Conservation (phyloP, 768 basidiomycete genomes). For the Strobilomyces dryophilus region DNA sequence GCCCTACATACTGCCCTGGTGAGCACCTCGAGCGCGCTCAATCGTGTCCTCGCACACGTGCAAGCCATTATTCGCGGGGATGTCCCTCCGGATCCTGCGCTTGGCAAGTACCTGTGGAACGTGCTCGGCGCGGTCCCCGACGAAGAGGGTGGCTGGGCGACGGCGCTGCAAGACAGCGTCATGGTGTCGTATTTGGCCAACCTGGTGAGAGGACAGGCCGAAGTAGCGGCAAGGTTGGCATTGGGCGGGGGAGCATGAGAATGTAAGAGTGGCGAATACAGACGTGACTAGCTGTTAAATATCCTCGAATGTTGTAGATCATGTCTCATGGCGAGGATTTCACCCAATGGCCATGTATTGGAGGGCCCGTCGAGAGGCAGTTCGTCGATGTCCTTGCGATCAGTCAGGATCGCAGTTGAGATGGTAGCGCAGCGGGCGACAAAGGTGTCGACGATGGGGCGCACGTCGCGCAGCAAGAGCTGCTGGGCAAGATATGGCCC, state of each 20-base stretch:
- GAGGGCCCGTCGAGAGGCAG: conserved; percentile 56
- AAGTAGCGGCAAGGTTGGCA: conserved; percentile 84
- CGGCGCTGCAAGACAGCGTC: conserved; percentile 82
- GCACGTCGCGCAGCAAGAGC: conserved; percentile 68
- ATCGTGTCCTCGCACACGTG: conserved; percentile 83
- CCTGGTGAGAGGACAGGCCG: conserved; percentile 89
- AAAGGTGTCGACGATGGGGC: conserved; percentile 60
- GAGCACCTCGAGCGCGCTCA: conserved; percentile 71
- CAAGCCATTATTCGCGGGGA: conserved; percentile 76
- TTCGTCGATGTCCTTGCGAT: conserved; percentile 10
- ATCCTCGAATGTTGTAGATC: conserved; percentile 94
- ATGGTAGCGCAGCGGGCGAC: conserved; percentile 41
- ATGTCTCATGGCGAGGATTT: conserved; percentile 85
- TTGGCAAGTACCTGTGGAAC: conserved; percentile 90
- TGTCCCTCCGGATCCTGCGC: conserved; percentile 70
- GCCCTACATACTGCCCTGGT: conserved; percentile 47
- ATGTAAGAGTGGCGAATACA: neutral
- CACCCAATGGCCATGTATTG: conserved; percentile 94
- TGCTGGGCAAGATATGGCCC: conserved; percentile 94
- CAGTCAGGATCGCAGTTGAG: conserved; percentile 42
- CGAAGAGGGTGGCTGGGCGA: conserved; percentile 72
- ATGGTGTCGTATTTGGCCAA: conserved; percentile 96
- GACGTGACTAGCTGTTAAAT: conserved; percentile 66
- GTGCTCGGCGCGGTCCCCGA: conserved; percentile 71
- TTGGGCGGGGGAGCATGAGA: conserved; percentile 47